Evolutionary conservation across 768 basidiomycete species (phyloP).

Genomic region (Tricholoma hemisulphureum): DNA sequence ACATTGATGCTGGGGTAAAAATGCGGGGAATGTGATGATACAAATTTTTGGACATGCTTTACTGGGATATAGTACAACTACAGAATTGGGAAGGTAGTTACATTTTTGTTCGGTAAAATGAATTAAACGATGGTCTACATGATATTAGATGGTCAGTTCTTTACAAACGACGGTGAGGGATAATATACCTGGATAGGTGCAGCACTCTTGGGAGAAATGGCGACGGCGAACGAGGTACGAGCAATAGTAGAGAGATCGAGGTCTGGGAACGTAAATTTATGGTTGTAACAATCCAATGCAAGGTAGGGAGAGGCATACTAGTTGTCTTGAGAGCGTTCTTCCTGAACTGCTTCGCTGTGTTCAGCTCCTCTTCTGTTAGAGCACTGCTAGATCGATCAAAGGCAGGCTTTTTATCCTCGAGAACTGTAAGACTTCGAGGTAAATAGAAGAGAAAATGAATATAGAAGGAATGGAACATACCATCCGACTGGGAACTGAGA

Average conservation of each 20-base stretch:
- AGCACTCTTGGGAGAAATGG: conserved; percentile 42
- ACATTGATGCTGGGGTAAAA: background rate
- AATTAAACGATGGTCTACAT: background rate
- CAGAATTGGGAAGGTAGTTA: background rate
- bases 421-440: conserved; percentile 14
- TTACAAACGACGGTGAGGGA: background rate
- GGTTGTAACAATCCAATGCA: background rate
- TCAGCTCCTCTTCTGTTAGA: conserved; percentile 62
- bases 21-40: background rate
- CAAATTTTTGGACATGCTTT: background rate
- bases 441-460: background rate
- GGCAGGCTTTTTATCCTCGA: conserved; percentile 27
- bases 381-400: conserved; percentile 40
- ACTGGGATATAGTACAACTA: conserved; percentile 4
- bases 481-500: conserved; percentile 16
- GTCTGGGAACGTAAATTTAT: conserved; percentile 22
- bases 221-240: conserved; percentile 74
- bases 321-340: conserved; percentile 68
- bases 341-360: conserved; percentile 64
- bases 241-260: conserved; percentile 78
- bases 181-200: background rate
- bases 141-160: background rate
- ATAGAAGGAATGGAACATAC: conserved; percentile 9
- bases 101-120: background rate
- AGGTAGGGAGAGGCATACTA: conserved; percentile 33